A percentile compares a stretch with the other conserved stretches of the same genome.
These are phyloP conservation scores for Yarrowia sp. DNA, from an alignment of 805 yeast genomes.

Conservation along the genomic window DNA sequence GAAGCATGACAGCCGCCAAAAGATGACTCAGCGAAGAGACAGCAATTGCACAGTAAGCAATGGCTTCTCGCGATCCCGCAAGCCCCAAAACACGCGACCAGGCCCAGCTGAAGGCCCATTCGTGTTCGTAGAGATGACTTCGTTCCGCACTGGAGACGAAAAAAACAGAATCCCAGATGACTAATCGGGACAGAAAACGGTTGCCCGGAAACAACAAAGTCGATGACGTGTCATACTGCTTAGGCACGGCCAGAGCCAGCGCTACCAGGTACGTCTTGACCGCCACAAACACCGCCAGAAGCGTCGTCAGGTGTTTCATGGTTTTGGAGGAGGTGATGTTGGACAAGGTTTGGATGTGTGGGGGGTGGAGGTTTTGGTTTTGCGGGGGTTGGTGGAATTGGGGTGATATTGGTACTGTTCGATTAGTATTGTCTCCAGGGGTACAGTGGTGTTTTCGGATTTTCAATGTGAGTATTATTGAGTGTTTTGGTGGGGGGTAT, in stretches of 20 bases:
- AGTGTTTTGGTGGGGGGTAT: background rate
- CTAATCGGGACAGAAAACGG: slow-evolving; percentile 37
- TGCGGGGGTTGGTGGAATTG: too few relatives aligned
- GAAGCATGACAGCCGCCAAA: slow-evolving; percentile 48
- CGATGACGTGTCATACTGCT: slow-evolving; percentile 19
- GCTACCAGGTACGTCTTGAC: background rate
- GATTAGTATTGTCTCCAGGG: background rate
- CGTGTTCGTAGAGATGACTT: slow-evolving; percentile 71
- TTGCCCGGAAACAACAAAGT: background rate
- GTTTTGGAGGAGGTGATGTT: background rate
- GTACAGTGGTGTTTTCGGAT: background rate
- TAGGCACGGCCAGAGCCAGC: background rate
- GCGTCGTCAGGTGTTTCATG: background rate
- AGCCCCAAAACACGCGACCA: slow-evolving; percentile 54
- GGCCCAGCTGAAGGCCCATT: slow-evolving; percentile 77
- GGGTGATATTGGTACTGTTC: background rate
- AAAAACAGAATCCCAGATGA: slow-evolving; percentile 86
- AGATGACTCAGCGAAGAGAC: slow-evolving; percentile 55
- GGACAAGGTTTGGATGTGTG: background rate
- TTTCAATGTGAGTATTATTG: background rate
- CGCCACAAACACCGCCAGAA: slow-evolving; percentile 1
- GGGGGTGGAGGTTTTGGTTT: too few relatives aligned
- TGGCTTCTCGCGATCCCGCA: background rate
- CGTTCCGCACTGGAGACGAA: slow-evolving; percentile 55
- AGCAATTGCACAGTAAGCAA: slow-evolving; percentile 46